A percentile compares a stretch with the other conserved stretches of the same genome.
phyloP scores from a whole-genome alignment of 441 rosid genomes.

The Gossypium trilobum region DNA sequence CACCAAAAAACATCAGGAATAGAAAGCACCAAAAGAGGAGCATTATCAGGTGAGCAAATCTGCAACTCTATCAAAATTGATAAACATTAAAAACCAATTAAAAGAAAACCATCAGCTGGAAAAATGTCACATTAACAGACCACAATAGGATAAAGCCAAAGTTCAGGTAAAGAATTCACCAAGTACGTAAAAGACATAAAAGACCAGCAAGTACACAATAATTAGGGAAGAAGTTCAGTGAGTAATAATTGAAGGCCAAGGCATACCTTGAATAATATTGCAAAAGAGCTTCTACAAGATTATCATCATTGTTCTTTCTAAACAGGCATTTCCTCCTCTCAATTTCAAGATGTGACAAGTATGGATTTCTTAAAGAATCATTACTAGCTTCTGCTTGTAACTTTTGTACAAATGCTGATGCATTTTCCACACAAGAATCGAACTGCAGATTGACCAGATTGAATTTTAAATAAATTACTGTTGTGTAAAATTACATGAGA shows the following conservation, averaged over 20 bases:
- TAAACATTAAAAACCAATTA: not conserved
- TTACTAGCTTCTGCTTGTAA: constrained; percentile 42
- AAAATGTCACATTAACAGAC: not conserved
- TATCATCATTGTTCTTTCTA: constrained; percentile 59
- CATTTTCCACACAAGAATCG: constrained; percentile 63
- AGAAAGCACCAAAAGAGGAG: not conserved
- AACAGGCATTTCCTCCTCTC: constrained; percentile 64
- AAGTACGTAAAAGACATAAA: not conserved
- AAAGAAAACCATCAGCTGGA: not conserved
- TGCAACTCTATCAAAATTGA: not conserved
- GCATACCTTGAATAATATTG: constrained; percentile 63
- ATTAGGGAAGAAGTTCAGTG: constrained; percentile 3
- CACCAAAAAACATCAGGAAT: not conserved
- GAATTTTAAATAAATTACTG: constrained; percentile 13
- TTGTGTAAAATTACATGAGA: constrained; percentile 10
- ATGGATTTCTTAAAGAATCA: constrained; percentile 56
- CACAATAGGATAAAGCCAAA: not conserved
- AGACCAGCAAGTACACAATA: not conserved
- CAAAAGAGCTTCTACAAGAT: constrained; percentile 53
- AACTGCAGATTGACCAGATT: constrained; percentile 47
- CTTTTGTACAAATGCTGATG: constrained; percentile 56
- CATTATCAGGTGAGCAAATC: not conserved
- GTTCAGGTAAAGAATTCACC: not conserved
- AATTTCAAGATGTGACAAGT: constrained; percentile 77
- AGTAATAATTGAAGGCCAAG: not conserved